Percentiles rank a stretch among this genome's conserved stretches.
Evolutionary conservation across 1,139 yeast species (phyloP).

Genomic region (Pichia sp.): DNA sequence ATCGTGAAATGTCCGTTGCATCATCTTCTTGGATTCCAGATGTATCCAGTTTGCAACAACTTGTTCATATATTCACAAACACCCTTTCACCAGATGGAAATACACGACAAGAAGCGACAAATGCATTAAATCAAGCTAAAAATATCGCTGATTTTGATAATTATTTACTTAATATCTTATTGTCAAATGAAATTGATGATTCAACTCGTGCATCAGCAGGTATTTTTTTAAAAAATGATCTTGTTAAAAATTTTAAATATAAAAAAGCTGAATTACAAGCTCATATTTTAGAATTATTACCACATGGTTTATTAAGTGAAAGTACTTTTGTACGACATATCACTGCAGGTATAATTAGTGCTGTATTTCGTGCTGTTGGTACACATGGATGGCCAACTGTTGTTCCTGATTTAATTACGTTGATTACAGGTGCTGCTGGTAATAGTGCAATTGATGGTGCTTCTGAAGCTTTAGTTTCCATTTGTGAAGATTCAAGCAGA

Average conservation of each 20-base stretch:
- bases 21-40: constrained; percentile 54
- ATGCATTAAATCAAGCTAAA: constrained; percentile 63
- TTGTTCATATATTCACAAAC: constrained; percentile 57
- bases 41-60: constrained; percentile 52
- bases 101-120: constrained; percentile 55
- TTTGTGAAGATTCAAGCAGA: constrained; percentile 75
- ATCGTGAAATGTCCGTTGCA: not conserved
- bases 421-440: constrained; percentile 41
- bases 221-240: constrained; percentile 67
- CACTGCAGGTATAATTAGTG: constrained; percentile 85
- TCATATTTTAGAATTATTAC: constrained; percentile 56
- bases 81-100: constrained; percentile 54
- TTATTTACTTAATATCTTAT: constrained; percentile 66
- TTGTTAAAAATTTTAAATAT: constrained; percentile 32
- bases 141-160: constrained; percentile 70
- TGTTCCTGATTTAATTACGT: constrained; percentile 57
- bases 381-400: constrained; percentile 69
- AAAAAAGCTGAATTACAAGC: constrained; percentile 35
- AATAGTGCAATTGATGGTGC: constrained; percentile 60
- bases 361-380: constrained; percentile 71
- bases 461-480: constrained; percentile 73
- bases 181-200: constrained; percentile 37
- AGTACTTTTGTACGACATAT: constrained; percentile 70
- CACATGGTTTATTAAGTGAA: constrained; percentile 60
- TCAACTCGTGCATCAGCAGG: constrained; percentile 89